These are phyloP conservation scores for Oropetium thomaeum DNA, from an alignment of 176 grass and related monocot genomes.

Conservation along the genomic window DNA sequence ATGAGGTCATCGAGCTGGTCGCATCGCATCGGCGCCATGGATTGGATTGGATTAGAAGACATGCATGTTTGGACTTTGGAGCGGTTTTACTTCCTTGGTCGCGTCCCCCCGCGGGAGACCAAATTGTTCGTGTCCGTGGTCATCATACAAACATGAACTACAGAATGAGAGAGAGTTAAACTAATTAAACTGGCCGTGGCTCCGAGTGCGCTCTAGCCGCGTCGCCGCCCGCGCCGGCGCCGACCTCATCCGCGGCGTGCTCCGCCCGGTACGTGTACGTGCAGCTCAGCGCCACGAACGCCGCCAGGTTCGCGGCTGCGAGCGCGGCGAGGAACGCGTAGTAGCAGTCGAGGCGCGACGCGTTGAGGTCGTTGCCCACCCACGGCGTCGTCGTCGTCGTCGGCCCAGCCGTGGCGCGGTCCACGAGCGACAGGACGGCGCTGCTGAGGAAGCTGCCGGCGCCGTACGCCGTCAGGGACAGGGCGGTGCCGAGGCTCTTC, in stretches of 20 bases:
- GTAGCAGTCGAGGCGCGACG: conserved; percentile 69
- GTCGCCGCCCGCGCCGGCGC: background rate
- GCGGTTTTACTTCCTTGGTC: too few relatives aligned
- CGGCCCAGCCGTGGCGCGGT: conserved; percentile 24
- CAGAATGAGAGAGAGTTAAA: too few relatives aligned
- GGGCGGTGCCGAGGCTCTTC: conserved; percentile 81
- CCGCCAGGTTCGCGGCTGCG: conserved; percentile 39
- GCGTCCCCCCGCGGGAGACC: too few relatives aligned
- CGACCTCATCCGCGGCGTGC: conserved; percentile 26
- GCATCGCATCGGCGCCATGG: too few relatives aligned
- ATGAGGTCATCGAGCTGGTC: too few relatives aligned
- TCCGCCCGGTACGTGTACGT: conserved; percentile 48
- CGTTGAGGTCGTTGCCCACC: conserved; percentile 77
- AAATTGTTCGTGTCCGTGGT: too few relatives aligned
- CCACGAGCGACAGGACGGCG: conserved; percentile 48
- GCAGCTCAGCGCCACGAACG: conserved; percentile 43
- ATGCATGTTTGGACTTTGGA: too few relatives aligned
- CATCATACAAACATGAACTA: too few relatives aligned
- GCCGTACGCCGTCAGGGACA: conserved; percentile 60
- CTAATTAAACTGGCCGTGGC: conserved; percentile 7
- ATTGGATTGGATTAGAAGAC: too few relatives aligned
- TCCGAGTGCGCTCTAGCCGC: background rate
- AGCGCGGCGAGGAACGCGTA: conserved; percentile 61
- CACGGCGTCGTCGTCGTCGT: conserved; percentile 32
- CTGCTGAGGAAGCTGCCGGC: conserved; percentile 72